These are phyloP conservation scores for Metarhizium anisopliae DNA, from an alignment of 2,329 filamentous ascomycete species.

Conservation along the genomic window DNA sequence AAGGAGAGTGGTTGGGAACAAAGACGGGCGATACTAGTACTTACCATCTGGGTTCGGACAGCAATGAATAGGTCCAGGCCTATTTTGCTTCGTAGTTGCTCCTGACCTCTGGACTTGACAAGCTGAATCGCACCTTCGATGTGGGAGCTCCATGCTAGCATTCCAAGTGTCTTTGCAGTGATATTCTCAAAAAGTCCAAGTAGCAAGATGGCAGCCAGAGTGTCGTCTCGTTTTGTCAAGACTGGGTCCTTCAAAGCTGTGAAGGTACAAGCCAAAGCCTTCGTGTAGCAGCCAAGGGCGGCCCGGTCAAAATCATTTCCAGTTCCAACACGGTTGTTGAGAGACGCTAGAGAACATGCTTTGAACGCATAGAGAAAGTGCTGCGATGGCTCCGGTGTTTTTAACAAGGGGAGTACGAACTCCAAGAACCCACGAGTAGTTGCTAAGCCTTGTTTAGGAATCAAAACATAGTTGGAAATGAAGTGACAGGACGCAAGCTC, in stretches of 20 bases:
- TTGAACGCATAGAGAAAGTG: conserved; percentile 48
- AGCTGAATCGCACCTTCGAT: conserved; percentile 53
- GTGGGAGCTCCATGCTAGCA: conserved; percentile 52
- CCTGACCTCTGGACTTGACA: conserved; percentile 45
- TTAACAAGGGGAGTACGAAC: conserved; percentile 46
- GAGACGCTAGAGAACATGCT: conserved; percentile 47
- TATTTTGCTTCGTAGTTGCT: conserved; percentile 40
- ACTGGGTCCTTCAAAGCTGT: conserved; percentile 40
- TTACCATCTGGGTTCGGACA: conserved; percentile 50
- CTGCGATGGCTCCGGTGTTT: conserved; percentile 27
- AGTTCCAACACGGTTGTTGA: conserved; percentile 38
- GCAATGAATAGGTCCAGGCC: conserved; percentile 47
- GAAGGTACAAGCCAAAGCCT: conserved; percentile 43
- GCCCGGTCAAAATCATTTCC: conserved; percentile 21
- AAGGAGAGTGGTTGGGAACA: neutral
- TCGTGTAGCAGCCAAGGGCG: conserved; percentile 42
- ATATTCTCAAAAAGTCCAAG: conserved; percentile 53
- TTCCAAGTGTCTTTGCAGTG: conserved; percentile 42
- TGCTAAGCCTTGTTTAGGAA: conserved; percentile 33
- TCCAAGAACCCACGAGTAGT: conserved; percentile 46
- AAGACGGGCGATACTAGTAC: neutral
- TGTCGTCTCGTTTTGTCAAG: conserved; percentile 40
- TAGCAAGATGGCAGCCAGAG: conserved; percentile 48
- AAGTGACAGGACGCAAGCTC: conserved; percentile 50
- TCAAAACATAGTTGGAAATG: conserved; percentile 48